Conservation (phyloP, 768 basidiomycete species). For the Lactifluus subvellereus region DNA sequence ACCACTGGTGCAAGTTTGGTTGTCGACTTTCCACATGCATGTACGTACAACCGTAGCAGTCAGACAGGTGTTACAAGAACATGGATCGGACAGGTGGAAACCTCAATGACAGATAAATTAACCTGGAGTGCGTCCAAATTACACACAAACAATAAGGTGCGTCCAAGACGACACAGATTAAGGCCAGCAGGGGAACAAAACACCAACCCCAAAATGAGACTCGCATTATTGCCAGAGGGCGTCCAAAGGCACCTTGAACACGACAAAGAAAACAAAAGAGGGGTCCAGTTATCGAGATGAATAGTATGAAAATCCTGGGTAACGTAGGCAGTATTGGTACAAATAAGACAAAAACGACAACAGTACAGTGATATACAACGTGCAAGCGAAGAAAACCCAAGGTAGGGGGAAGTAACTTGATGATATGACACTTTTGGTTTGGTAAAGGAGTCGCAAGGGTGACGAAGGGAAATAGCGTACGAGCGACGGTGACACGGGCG, state of each 20-base stretch:
- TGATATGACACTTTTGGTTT: slow-evolving; percentile 18
- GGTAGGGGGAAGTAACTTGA: slow-evolving; percentile 8
- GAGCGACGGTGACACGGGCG: slow-evolving; percentile 20
- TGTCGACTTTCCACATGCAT: no score
- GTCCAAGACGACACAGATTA: neutral
- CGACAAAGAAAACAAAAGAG: neutral
- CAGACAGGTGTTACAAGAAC: neutral
- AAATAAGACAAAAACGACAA: slow-evolving; percentile 18
- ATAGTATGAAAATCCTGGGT: slow-evolving; percentile 23
- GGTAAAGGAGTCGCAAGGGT: slow-evolving; percentile 11
- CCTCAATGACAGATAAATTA: neutral
- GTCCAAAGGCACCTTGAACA: slow-evolving; percentile 6
- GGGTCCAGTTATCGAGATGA: neutral
- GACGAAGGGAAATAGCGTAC: slow-evolving; percentile 6
- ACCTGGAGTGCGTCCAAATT: neutral
- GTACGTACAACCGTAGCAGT: neutral
- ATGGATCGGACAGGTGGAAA: no score
- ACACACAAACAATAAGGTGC: neutral
- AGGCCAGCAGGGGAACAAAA: neutral
- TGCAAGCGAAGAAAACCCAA: slow-evolving; percentile 12
- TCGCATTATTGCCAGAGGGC: slow-evolving; percentile 17
- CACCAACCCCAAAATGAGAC: slow-evolving; percentile 5
- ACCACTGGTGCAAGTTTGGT: no score
- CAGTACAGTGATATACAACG: slow-evolving; percentile 22
- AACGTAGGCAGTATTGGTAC: slow-evolving; percentile 23